phyloP scores from a whole-genome alignment of 176 grass and related monocot genomes.

The Coix lacrymajobi region DNA sequence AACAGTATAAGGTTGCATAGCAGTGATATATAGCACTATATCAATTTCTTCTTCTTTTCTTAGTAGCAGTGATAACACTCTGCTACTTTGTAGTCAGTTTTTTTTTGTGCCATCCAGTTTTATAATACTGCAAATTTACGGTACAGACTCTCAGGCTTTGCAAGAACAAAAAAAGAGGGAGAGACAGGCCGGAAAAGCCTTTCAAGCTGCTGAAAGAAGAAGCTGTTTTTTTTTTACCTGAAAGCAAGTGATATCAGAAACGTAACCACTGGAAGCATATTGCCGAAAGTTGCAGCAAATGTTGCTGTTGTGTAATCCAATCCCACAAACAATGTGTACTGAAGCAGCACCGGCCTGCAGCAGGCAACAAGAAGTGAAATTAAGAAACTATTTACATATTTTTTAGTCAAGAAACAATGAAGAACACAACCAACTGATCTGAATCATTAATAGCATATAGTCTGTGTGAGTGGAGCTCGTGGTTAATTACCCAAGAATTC shows the following conservation, averaged over 20 bases:
- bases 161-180: not conserved
- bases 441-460: not conserved
- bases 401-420: not conserved
- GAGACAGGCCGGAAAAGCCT: not conserved
- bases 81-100: not conserved
- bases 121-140: not conserved
- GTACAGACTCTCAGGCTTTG: not conserved
- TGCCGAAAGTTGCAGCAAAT: slow-evolving; percentile 76
- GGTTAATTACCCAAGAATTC: slow-evolving; percentile 39
- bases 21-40: not conserved
- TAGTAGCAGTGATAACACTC: not conserved
- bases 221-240: slow-evolving; percentile 25
- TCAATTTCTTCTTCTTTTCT: not conserved
- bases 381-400: not conserved
- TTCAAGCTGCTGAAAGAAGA: not conserved
- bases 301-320: slow-evolving; percentile 83
- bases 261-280: slow-evolving; percentile 78
- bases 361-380: not conserved
- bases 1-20: not conserved
- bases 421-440: not conserved
- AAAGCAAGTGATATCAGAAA: slow-evolving; percentile 72
- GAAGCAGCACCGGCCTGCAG: slow-evolving; percentile 69
- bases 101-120: no score
- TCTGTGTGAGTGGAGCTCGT: not conserved
- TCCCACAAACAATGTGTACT: slow-evolving; percentile 75